Conservation (phyloP, 2,329 filamentous ascomycete species). For the Monosporascus sp. region DNA sequence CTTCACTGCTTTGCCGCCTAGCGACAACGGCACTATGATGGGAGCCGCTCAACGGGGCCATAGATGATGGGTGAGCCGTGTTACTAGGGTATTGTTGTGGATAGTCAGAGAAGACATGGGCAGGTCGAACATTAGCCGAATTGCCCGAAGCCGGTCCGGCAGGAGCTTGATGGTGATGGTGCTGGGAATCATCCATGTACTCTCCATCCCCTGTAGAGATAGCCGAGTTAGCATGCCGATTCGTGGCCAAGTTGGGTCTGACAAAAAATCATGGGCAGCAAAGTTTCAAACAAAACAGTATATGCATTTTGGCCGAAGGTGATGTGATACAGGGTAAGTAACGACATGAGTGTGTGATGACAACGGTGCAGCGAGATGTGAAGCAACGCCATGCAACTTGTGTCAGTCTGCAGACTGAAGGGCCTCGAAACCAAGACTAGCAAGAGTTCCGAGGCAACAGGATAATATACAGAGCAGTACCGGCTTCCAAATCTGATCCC, state of each 20-base stretch:
- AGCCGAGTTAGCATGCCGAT: slow-evolving; percentile 24
- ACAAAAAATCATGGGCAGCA: slow-evolving; percentile 13
- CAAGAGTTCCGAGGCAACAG: slow-evolving; percentile 33
- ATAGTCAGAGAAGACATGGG: slow-evolving; percentile 32
- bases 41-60: slow-evolving; percentile 30
- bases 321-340: slow-evolving; percentile 26
- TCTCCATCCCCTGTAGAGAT: slow-evolving; percentile 52
- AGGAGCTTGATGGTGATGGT: slow-evolving; percentile 60
- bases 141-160: slow-evolving; percentile 40
- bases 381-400: slow-evolving; percentile 31
- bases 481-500: slow-evolving; percentile 31
- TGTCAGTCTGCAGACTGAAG: slow-evolving; percentile 34
- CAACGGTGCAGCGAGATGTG: slow-evolving; percentile 30
- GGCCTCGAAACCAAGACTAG: slow-evolving; percentile 27
- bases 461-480: slow-evolving; percentile 53
- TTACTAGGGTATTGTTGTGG: slow-evolving; percentile 31
- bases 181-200: slow-evolving; percentile 58
- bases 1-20: slow-evolving; percentile 24
- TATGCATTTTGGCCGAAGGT: slow-evolving; percentile 23
- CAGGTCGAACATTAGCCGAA: slow-evolving; percentile 51
- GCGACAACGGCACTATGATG: slow-evolving; percentile 27
- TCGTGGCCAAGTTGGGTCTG: slow-evolving; percentile 9
- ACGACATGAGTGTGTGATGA: slow-evolving; percentile 28
- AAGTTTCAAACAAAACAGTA: slow-evolving; percentile 17
- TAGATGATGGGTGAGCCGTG: slow-evolving; percentile 33